phyloP scores from a whole-genome alignment of 352 stramenopile species.

The Phytophthora pinifolia region DNA sequence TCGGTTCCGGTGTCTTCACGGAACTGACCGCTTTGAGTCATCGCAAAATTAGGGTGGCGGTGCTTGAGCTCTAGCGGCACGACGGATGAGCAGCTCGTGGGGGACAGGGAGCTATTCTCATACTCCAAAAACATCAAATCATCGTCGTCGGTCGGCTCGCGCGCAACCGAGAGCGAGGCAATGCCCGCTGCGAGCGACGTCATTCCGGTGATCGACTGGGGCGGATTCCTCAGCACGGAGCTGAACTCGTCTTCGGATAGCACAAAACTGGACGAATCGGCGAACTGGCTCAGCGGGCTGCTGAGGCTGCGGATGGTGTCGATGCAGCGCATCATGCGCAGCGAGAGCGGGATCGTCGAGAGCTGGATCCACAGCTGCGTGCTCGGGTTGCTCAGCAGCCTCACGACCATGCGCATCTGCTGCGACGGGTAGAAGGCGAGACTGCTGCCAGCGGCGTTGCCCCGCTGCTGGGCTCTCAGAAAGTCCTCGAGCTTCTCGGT shows the following conservation, averaged over 20 bases:
- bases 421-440: conserved; percentile 21
- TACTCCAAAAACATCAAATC: conserved; percentile 36
- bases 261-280: conserved; percentile 75
- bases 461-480: conserved; percentile 32
- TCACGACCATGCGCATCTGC: conserved; percentile 49
- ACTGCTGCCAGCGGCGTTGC: conserved; percentile 2
- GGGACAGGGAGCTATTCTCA: conserved; percentile 32
- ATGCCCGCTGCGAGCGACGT: conserved; percentile 8
- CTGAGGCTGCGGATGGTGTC: conserved; percentile 61
- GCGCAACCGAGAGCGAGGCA: conserved; percentile 3
- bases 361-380: conserved; percentile 56
- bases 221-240: conserved; percentile 31
- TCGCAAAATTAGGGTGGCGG: conserved; percentile 23
- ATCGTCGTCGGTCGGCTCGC: conserved; percentile 18
- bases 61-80: conserved; percentile 63
- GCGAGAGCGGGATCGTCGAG: conserved; percentile 58
- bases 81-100: conserved; percentile 26
- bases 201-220: not conserved
- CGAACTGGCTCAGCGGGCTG: conserved; percentile 48
- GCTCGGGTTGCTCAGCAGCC: conserved; percentile 25
- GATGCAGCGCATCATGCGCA: conserved; percentile 81
- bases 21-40: conserved; percentile 13
- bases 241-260: conserved; percentile 65
- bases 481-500: conserved; percentile 69
- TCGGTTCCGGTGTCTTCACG: conserved; percentile 19